Conservation (phyloP, 768 basidiomycete species). For the Rhodotorula graminis region DNA sequence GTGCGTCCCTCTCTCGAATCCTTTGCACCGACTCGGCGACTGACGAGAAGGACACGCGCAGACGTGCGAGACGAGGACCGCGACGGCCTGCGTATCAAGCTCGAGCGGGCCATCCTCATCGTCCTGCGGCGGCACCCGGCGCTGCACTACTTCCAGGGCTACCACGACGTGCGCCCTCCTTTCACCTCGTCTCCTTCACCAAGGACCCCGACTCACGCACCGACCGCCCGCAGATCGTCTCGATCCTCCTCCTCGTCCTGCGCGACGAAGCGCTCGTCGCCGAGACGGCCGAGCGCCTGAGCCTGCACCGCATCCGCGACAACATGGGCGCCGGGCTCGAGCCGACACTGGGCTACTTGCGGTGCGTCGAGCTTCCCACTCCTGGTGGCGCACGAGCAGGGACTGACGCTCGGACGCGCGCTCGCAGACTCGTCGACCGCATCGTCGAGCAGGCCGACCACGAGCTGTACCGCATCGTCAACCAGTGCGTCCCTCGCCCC, state of each 20-base stretch:
- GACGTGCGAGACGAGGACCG: constrained; percentile 40
- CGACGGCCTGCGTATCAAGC: constrained; percentile 43
- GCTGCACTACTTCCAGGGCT: constrained; percentile 51
- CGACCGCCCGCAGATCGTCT: constrained; percentile 47
- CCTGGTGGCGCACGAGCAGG: too few relatives aligned
- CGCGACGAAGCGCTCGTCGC: constrained; percentile 31
- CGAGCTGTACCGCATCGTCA: constrained; percentile 45
- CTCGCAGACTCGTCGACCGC: constrained; percentile 47
- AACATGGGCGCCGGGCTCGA: constrained; percentile 50
- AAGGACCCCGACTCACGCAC: background rate
- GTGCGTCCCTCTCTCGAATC: constrained; percentile 41
- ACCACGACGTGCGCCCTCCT: constrained; percentile 18
- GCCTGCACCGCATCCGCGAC: constrained; percentile 49
- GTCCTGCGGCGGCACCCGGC: constrained; percentile 46
- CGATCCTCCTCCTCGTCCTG: constrained; percentile 45
- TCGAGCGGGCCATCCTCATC: constrained; percentile 48
- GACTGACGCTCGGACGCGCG: background rate
- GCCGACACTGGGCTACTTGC: constrained; percentile 49
- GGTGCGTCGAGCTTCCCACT: constrained; percentile 41
- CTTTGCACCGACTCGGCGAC: too few relatives aligned
- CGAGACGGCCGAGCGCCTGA: constrained; percentile 43
- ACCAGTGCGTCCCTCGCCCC: constrained; percentile 38
- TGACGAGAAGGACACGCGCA: too few relatives aligned
- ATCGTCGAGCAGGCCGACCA: constrained; percentile 48
- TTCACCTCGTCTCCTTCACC: too few relatives aligned